Base-by-base conservation (phyloP, 2,329 filamentous ascomycete genomes). In the Xylariomycetidae sp. region DNA sequence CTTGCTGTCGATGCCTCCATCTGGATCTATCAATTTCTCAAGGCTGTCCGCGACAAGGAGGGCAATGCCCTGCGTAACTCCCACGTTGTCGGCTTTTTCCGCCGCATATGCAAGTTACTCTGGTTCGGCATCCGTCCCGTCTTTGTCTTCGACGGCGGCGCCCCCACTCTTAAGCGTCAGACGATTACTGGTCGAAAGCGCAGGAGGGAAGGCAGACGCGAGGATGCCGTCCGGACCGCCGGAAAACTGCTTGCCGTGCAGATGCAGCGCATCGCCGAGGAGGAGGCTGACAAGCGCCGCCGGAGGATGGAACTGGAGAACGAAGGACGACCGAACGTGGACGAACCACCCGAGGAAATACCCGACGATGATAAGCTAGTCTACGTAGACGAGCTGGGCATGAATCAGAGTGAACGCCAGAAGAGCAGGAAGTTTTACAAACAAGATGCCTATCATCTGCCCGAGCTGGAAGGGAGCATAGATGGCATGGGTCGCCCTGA, bases 11-110 rank as follows among this genome's bases (percentile, higher is more conserved):
- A 98, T 64, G 92, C 94, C 38, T 96, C 89, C 10, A 98, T 98
- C 58, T 98, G 92, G 92, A 97, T 98, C 51, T 98, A 98, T 70
- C 92, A 98, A 57, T 98, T 98, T 55, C 79, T 98, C 51, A 98
- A 98, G 67, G 92, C 94, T 8, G 92, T 98, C 9, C 89, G 92
- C 51, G 92, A 98, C 64, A 96, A 97, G 55, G 92, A 98, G 63
- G 92, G 92, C 34, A 95, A 98, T 56, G 92, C 92, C 1, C 72
- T 98, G 33, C 87, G 89, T 44, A 98, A 96, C 66, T 90, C 87
- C 18, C 92, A 98, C 55, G 79, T 98, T 22, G 87, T 98, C 27
- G 92, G 94, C 25, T 98, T 98, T 76, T 98, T 98, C 64, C 86
- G 92, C 32, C 82, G 92, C 40, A 95, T 98, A 58, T 98, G 92